phyloP scores from a whole-genome alignment of 1,139 yeast genomes.

The Tardiomyces depauwii region DNA sequence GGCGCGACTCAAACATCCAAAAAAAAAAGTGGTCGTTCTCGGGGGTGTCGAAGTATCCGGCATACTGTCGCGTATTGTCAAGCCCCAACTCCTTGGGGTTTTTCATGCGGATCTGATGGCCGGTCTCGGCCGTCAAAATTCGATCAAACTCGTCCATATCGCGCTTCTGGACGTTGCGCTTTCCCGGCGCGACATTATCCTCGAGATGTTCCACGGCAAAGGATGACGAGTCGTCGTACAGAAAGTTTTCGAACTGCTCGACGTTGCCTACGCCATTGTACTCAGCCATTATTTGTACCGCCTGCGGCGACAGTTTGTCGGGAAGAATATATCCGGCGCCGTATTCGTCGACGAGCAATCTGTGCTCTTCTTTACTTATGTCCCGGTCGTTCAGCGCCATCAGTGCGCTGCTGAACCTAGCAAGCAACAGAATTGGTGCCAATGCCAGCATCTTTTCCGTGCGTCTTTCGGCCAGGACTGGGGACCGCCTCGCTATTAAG shows the following conservation, averaged over 20 bases:
- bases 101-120: not conserved
- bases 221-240: too few relatives aligned
- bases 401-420: not conserved
- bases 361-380: not conserved
- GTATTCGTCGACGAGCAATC: not conserved
- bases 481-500: too few relatives aligned
- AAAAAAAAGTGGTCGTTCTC: slow-evolving; percentile 73
- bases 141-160: not conserved
- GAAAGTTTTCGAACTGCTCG: too few relatives aligned
- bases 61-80: not conserved
- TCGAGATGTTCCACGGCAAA: too few relatives aligned
- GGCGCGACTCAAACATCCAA: slow-evolving; percentile 60
- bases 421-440: too few relatives aligned
- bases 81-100: not conserved
- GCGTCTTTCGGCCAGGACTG: too few relatives aligned
- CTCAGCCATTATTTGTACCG: not conserved
- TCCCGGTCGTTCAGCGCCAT: not conserved
- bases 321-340: not conserved
- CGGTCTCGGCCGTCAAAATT: not conserved
- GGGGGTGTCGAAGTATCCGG: slow-evolving; percentile 51
- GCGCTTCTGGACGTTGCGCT: not conserved
- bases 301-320: not conserved
- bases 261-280: not conserved
- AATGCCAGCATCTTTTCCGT: too few relatives aligned
- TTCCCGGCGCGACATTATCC: too few relatives aligned